phyloP scores from a whole-genome alignment of 2,329 filamentous ascomycete genomes.

The Exserohilum turcica region DNA sequence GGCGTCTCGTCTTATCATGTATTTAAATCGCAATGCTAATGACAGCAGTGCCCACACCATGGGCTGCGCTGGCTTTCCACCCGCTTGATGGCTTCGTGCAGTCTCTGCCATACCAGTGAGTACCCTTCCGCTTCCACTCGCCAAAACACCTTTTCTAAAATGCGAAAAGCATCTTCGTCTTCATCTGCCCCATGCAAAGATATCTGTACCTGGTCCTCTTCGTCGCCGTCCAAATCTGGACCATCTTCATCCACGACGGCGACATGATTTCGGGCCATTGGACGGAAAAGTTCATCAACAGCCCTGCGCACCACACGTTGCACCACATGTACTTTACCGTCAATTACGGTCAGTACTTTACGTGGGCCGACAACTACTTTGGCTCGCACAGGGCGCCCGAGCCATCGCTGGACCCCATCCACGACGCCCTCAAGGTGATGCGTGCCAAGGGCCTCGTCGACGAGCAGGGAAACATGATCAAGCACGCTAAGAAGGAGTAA shows the following conservation, averaged over 20 bases:
- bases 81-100: constrained; percentile 10
- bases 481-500: constrained; percentile 10
- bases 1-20: background rate
- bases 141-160: background rate
- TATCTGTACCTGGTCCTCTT: constrained; percentile 13
- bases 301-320: constrained; percentile 10
- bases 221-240: constrained; percentile 9
- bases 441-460: constrained; percentile 9
- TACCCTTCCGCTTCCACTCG: background rate
- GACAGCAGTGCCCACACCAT: constrained; percentile 8
- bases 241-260: constrained; percentile 13
- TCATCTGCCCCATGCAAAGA: constrained; percentile 13
- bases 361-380: constrained; percentile 10
- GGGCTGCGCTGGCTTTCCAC: constrained; percentile 13
- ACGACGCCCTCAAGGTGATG: constrained; percentile 14
- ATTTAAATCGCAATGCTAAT: background rate
- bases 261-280: constrained; percentile 11
- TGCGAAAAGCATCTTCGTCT: constrained; percentile 3
- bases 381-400: constrained; percentile 9
- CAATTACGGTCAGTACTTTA: constrained; percentile 14
- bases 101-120: constrained; percentile 13
- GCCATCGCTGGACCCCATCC: constrained; percentile 9
- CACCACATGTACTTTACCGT: constrained; percentile 15
- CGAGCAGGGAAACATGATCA: constrained; percentile 9
- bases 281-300: constrained; percentile 12